Evolutionary conservation across 192 early-diverging fungal genomes (phyloP), one percentile per base, ranked within the genome.

Genomic region (Coemansia sp.): DNA sequence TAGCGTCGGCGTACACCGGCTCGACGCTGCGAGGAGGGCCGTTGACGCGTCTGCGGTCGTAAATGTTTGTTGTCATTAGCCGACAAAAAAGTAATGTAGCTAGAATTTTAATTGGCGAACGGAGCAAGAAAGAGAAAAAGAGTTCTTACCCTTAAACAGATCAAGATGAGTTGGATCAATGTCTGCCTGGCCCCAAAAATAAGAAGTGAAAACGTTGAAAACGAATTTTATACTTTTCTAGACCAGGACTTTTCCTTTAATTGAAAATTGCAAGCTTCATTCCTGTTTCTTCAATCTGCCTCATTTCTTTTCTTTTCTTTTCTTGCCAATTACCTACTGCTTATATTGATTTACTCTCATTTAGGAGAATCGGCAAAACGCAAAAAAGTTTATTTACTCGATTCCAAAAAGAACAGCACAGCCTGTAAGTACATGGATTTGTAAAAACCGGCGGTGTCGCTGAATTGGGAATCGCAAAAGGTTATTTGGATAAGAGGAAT

Each of bases 21-120:
- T 82, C 80, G 46, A 82, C 80, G 68, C 75, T 82, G 60, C 80
- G 80, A 60, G 52, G 51, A 1, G 80, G 80, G 7, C 80, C 80
- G 52, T 82, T 82, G 21, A 82, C 73, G 20, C 80, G 55, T 56
- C 75, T 76, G 64, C 80, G 69, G 66, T 82, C 80, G n/a, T 57
- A 26, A 44, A 68, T 60, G 49, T 76, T 77, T 21, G 65, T 30
- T 38, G 80, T 62, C 80, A 82, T 82, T 73, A 3, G 30, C 30
- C 30, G 30, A 30, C 0, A 36, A 48, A 58, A 35, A 57, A 7
- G 24, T 20, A 46, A 66, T 53, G 23, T 7, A 56, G 21, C 41
- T 5, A 46, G 44, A 18, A 46, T 46, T 46, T 5, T 18, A 46
- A 46, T 18, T 46, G 11, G 44, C 44, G 5, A 46, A 7, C 15